These are phyloP conservation scores for Roridomyces roridus DNA, from an alignment of 768 basidiomycete genomes.

Conservation along the genomic window DNA sequence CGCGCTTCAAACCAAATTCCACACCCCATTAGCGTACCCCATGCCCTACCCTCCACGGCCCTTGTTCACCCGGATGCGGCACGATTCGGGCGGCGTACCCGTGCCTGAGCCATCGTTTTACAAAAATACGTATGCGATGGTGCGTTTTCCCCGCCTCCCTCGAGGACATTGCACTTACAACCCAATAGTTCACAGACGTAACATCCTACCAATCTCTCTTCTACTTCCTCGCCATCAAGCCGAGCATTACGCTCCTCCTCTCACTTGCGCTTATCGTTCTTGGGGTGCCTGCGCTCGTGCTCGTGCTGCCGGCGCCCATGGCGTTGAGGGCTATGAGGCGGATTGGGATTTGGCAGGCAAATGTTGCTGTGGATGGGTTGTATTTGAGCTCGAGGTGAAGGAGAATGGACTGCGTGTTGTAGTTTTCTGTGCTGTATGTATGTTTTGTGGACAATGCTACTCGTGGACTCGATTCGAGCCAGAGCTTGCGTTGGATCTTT, in stretches of 20 bases:
- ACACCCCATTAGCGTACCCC: slow-evolving; percentile 68
- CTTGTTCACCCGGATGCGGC: slow-evolving; percentile 72
- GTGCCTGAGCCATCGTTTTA: slow-evolving; percentile 76
- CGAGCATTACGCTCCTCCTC: slow-evolving; percentile 75
- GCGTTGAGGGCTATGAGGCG: slow-evolving; percentile 67
- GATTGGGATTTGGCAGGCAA: slow-evolving; percentile 84
- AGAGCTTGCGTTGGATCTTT: no score
- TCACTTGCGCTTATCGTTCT: slow-evolving; percentile 59
- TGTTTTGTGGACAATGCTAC: no score
- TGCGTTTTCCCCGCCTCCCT: slow-evolving; percentile 37
- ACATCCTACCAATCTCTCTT: slow-evolving; percentile 87
- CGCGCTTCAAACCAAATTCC: slow-evolving; percentile 71
- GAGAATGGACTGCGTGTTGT: neutral
- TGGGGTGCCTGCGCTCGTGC: slow-evolving; percentile 60
- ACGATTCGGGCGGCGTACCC: slow-evolving; percentile 34
- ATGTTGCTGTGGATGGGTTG: slow-evolving; percentile 78
- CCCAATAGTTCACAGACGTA: slow-evolving; percentile 72
- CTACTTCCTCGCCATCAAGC: slow-evolving; percentile 89
- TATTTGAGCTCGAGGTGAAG: slow-evolving; percentile 49
- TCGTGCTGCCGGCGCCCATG: slow-evolving; percentile 73
- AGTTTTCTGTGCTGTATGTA: neutral
- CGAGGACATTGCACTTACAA: neutral
- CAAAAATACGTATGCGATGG: slow-evolving; percentile 83
- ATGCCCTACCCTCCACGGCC: slow-evolving; percentile 72
- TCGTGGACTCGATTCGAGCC: no score